Evolutionary conservation across 768 basidiomycete species (phyloP), one percentile per base, ranked within the genome.

Genomic region (Galerina marginata): DNA sequence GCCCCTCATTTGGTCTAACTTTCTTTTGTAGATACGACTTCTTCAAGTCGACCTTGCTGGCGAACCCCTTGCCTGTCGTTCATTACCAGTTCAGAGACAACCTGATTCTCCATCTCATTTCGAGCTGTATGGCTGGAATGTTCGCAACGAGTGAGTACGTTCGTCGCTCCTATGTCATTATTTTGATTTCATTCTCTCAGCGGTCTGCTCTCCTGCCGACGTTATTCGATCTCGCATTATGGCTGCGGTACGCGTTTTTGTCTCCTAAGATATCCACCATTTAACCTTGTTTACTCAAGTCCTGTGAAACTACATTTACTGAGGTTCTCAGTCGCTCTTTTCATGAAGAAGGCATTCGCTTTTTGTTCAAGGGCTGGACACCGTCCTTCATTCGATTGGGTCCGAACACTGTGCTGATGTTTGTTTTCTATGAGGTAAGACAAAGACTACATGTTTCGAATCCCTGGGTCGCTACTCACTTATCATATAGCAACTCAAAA

Each of bases 321-420:
- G 78, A 83, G 55, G 79, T 92, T 29, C 72, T 92, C 11, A 76
- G 73, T 29, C 78, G 72, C 44, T 91, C 91, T 4, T 74, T 92
- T 38, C 83, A 81, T 42, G 80, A 88, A 66, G 93, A 95, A 78
- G 93, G 93, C 0, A 81, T 86, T 9, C 78, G 80, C 60, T 93
- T 94, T 71, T 77, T 94, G 55, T 91, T 95, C 75, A 93, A 91
- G 71, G 93, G 93, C 37, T 95, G 93, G 93, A 91, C 91, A 15
- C 93, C 93, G 2, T 90, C 93, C 7, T 95, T 93, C 74, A 85
- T 90, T 65, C 87, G 93, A 49, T 75, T 95, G 44, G 92, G 89
- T 29, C 92, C 92, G 1, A 93, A 93, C 70, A 94, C 93, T 1
- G 81, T 95, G 37, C 77, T 94, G 4, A 83, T 94, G 75, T 95